Conservation (phyloP, 1,284 basidiomycete species). For the Mycosarcoma maydis region DNA sequence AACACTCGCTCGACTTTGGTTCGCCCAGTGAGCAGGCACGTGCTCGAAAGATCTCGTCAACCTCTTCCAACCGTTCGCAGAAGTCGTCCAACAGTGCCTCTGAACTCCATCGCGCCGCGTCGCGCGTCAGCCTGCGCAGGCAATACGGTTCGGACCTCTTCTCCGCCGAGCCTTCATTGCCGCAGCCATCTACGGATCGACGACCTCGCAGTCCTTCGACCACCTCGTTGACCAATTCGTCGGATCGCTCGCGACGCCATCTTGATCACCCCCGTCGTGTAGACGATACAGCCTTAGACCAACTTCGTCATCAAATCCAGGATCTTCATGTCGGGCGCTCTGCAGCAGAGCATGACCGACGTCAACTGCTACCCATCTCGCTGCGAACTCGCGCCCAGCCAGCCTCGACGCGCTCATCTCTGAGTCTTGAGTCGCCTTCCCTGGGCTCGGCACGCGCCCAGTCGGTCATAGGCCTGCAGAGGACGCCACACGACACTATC, state of each 20-base stretch:
- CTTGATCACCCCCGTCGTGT: constrained; percentile 12
- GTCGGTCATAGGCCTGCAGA: constrained; percentile 32
- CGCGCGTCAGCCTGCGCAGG: constrained; percentile 49
- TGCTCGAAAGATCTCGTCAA: constrained; percentile 49
- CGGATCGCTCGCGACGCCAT: constrained; percentile 15
- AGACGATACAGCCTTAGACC: constrained; percentile 13
- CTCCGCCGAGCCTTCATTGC: constrained; percentile 30
- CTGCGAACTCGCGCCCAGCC: constrained; percentile 15
- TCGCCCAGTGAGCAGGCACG: constrained; percentile 47
- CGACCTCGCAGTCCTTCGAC: constrained; percentile 20
- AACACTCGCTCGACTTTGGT: constrained; percentile 19
- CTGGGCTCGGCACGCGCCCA: constrained; percentile 27
- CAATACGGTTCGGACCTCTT: constrained; percentile 49
- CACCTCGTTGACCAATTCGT: constrained; percentile 22
- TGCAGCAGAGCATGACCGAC: constrained; percentile 10
- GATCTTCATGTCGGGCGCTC: constrained; percentile 17
- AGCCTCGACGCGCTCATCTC: constrained; percentile 13
- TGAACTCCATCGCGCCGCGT: constrained; percentile 50
- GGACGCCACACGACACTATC: constrained; percentile 17
- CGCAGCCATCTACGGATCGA: constrained; percentile 1
- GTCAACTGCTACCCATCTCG: constrained; percentile 6
- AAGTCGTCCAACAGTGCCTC: constrained; percentile 54
- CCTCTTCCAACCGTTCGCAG: constrained; percentile 48
- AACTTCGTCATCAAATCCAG: constrained; percentile 27
- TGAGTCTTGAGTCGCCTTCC: constrained; percentile 24